Base-by-base conservation (phyloP, 768 basidiomycete species). In the Sporobolomyces phaffii region DNA sequence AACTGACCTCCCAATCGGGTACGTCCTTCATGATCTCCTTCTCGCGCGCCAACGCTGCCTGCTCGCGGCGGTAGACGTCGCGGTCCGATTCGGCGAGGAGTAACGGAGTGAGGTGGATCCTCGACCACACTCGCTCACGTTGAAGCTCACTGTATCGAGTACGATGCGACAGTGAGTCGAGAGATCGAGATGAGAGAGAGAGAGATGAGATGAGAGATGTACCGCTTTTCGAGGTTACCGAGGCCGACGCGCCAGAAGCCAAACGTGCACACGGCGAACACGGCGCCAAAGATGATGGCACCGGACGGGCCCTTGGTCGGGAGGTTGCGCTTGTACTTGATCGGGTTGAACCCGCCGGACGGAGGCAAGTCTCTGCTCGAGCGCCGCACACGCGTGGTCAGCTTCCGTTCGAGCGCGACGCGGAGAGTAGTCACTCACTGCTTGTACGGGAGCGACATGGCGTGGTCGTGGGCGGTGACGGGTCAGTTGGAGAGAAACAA, bases 321-420 rank as follows among this genome's bases (percentile, higher is more conserved):
- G 51, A 98, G 84, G 79, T 93, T 94, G 73, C 94, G 88, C 79
- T 91, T 93, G 84, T 97, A 99, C 79, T 87, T 87, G 80, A 99
- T 80, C 33, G 87, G 80, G 76, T 90, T 91, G 79, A 94, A 99
- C 3, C 94, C 94, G 68, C 91, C 92, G 49, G 85, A 73, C 45
- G 94, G 94, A 74, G 94, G 94, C 86, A 99, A 88, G 76, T 99
- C 94, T 80, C 93, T 96, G 63, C 0, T n/a, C n/a, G n/a, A n/a
- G n/a, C n/a, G n/a, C n/a, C n/a, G n/a, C n/a, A 34, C 3, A 29
- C 33, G 26, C 34, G 22, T 22, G 10, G 20, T 38, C 47, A 26
- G 24, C 33, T 18, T n/a, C n/a, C n/a, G n/a, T n/a, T n/a, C n/a
- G n/a, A 22, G 51, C 33, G n/a, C 34, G 44, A 14, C 11, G 31